These are phyloP conservation scores for Trypanosoma scelopori DNA, from an alignment of 208 protist genomes.

Conservation along the genomic window DNA sequence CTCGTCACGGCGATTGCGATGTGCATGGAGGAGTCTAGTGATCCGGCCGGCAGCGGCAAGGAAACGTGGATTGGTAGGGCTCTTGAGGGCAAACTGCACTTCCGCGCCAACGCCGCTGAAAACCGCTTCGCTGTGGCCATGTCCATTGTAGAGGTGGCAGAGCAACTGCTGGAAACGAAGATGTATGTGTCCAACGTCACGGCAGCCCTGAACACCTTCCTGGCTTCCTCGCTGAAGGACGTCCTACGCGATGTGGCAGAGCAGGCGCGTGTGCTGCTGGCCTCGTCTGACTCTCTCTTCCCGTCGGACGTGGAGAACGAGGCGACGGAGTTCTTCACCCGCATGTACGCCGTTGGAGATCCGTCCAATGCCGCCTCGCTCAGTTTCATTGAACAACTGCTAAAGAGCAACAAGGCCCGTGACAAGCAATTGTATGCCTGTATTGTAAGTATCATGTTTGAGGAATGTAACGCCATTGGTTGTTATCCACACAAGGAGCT, in stretches of 20 bases:
- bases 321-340: slow-evolving; percentile 81
- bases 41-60: slow-evolving; percentile 27
- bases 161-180: slow-evolving; percentile 78
- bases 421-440: slow-evolving; percentile 86
- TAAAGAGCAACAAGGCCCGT: slow-evolving; percentile 60
- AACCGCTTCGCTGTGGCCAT: slow-evolving; percentile 89
- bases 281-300: slow-evolving; percentile 80
- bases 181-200: slow-evolving; percentile 83
- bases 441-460: slow-evolving; percentile 87
- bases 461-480: slow-evolving; percentile 67
- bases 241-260: slow-evolving; percentile 73
- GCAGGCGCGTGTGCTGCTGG: slow-evolving; percentile 65
- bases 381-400: slow-evolving; percentile 54
- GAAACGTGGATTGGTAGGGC: slow-evolving; percentile 84
- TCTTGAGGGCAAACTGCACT: slow-evolving; percentile 80
- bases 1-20: slow-evolving; percentile 86
- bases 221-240: slow-evolving; percentile 77
- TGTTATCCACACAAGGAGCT: slow-evolving; percentile 83
- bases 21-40: slow-evolving; percentile 84
- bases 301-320: slow-evolving; percentile 83
- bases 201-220: slow-evolving; percentile 71
- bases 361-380: slow-evolving; percentile 44
- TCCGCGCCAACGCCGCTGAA: slow-evolving; percentile 74
- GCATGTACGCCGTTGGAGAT: slow-evolving; percentile 70
- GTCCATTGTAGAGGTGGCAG: slow-evolving; percentile 82